phyloP scores from a whole-genome alignment of 306 rosid species.

The Acacia melanoxylon region DNA sequence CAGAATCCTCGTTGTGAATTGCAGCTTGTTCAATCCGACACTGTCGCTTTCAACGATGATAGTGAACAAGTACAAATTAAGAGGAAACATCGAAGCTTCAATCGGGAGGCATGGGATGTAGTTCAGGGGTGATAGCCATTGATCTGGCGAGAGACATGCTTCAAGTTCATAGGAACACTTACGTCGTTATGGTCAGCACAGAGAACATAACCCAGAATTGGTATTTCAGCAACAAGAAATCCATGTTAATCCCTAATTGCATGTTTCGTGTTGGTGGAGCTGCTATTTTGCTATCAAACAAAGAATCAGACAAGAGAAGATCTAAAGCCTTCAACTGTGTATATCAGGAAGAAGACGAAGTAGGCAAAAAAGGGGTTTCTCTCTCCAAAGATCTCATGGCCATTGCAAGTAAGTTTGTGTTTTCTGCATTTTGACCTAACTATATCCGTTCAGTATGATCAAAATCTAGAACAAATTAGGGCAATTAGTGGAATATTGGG shows the following conservation, averaged over 20 bases:
- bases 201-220: conserved; percentile 73
- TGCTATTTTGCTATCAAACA: conserved; percentile 58
- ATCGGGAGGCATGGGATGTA: conserved; percentile 72
- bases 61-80: conserved; percentile 59
- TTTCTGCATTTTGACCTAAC: neutral
- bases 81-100: conserved; percentile 52
- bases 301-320: conserved; percentile 24
- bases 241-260: conserved; percentile 71
- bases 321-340: conserved; percentile 61
- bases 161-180: conserved; percentile 56
- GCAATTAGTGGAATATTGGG: neutral
- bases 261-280: conserved; percentile 63
- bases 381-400: conserved; percentile 66
- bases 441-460: neutral
- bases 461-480: neutral
- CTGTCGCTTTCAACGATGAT: conserved; percentile 76
- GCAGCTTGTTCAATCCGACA: conserved; percentile 69
- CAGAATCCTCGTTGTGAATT: conserved; percentile 65
- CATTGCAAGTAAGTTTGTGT: conserved; percentile 39
- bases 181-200: conserved; percentile 59
- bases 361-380: conserved; percentile 59
- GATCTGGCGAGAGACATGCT: conserved; percentile 69
- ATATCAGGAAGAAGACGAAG: conserved; percentile 54
- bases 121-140: conserved; percentile 65
- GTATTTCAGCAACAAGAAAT: conserved; percentile 65